Percentiles rank a stretch among this genome's conserved stretches.
These are phyloP conservation scores for Falciphora oryzae DNA, from an alignment of 2,329 filamentous ascomycete species.

Conservation along the genomic window DNA sequence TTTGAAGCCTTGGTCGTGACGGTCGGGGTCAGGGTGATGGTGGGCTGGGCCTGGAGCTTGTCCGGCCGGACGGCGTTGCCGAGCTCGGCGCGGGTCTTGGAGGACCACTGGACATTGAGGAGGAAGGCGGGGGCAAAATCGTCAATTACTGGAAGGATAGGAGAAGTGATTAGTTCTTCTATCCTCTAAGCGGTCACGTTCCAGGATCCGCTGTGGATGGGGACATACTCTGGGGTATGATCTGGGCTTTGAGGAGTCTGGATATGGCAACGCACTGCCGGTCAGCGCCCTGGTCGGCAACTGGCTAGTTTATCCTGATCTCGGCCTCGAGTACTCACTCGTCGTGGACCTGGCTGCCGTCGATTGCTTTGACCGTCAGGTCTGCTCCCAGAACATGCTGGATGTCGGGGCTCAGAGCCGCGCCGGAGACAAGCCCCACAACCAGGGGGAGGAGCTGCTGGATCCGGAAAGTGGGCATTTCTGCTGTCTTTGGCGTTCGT, in stretches of 20 bases:
- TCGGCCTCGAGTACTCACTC: neutral
- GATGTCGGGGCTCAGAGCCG: neutral
- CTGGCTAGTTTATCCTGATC: neutral
- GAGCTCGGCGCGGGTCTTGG: conserved; percentile 32
- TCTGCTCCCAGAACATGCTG: neutral
- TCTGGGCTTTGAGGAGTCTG: conserved; percentile 1
- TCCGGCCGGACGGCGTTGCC: conserved; percentile 43
- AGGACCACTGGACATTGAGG: conserved; percentile 41
- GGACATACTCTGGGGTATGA: conserved; percentile 1
- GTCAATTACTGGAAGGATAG: conserved; percentile 44
- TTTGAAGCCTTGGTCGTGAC: neutral
- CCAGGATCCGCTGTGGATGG: too few relatives aligned
- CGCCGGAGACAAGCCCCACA: too few relatives aligned
- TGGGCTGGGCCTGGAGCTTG: conserved; percentile 28
- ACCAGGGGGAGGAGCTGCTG: neutral
- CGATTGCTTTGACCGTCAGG: neutral
- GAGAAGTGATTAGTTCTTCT: neutral
- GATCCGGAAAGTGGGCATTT: neutral
- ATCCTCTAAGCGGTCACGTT: too few relatives aligned
- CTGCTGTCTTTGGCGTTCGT: neutral
- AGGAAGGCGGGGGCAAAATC: conserved; percentile 50
- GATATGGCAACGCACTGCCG: neutral
- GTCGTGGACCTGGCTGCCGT: neutral
- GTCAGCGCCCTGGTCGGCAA: neutral
- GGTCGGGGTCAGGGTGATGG: conserved; percentile 24